Evolutionary conservation across 176 grass and related monocot genomes (phyloP), one percentile per base, ranked within the genome.

Genomic region (Avena eriantha): DNA sequence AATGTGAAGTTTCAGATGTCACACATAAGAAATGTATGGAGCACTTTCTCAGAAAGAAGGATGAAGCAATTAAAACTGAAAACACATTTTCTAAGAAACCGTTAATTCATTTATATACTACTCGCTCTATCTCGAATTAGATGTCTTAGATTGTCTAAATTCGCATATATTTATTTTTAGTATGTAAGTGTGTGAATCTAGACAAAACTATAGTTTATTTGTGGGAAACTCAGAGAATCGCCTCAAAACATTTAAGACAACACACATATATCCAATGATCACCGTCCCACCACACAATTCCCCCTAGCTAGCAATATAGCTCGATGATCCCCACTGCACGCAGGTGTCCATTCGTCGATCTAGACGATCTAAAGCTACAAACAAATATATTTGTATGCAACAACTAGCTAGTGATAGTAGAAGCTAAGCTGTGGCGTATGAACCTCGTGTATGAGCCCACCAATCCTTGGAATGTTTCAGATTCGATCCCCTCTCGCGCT

Each of bases 401-500:
- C 21, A 55, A 35, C 48, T 79, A 83, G 60, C 24, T 14, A 82
- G 50, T 17, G 21, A 24, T 15, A 36, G 23, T 75, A 75, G 72
- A 75, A 33, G 24, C 73, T 72, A 68, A 75, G 70, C 16, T 63
- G 60, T 86, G 48, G 56, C 69, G 76, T 73, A 78, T 84, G 71
- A 81, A 87, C 85, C 78, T 92, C 74, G 82, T 69, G 70, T 53
- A 82, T 84, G 74, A 81, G 85, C 73, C 93, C 76, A 88, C 85
- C 87, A 92, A 87, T 91, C 86, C 85, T 88, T 78, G 88, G 90
- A 96, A 96, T 94, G 92, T 94, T 96, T 94, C 94, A 88, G 94
- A 96, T 98, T 96, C 63, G 26, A 66, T 66, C 93, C 89, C 77
- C 86, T 72, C 64, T 83, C 73, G 81, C 47, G 18, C 69, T 88